Percentiles rank a stretch among this genome's conserved stretches.
Conservation (phyloP, 495 filamentous ascomycete species). For the Penicillium desertorum region DNA sequence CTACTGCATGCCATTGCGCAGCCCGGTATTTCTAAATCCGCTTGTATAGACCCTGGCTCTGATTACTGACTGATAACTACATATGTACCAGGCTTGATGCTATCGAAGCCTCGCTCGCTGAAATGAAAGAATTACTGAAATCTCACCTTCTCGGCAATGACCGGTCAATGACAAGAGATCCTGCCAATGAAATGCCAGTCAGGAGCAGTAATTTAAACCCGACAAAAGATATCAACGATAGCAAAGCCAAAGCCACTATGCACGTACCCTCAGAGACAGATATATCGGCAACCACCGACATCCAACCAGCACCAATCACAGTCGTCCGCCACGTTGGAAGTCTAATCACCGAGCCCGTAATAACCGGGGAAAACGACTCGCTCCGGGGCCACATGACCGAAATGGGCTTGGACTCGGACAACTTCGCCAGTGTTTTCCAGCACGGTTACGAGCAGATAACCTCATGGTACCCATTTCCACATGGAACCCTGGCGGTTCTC, state of each 20-base stretch:
- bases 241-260: background rate
- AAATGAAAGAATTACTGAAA: slow-evolving; percentile 9
- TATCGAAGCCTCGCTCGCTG: slow-evolving; percentile 2
- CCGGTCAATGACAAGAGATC: background rate
- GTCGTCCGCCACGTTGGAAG: slow-evolving; percentile 12
- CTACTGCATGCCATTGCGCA: slow-evolving; percentile 2
- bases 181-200: background rate
- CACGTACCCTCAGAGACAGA: background rate
- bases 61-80: background rate
- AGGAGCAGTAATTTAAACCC: background rate
- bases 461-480: slow-evolving; percentile 12
- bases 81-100: slow-evolving; percentile 7
- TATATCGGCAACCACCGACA: slow-evolving; percentile 1
- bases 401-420: slow-evolving; percentile 11
- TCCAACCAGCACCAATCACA: slow-evolving; percentile 12
- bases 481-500: slow-evolving; percentile 8
- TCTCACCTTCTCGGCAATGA: slow-evolving; percentile 1
- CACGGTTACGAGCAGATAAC: slow-evolving; percentile 12
- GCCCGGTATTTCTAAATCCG: background rate
- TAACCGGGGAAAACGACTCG: slow-evolving; percentile 7
- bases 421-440: slow-evolving; percentile 6
- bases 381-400: slow-evolving; percentile 8
- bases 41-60: background rate
- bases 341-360: slow-evolving; percentile 13
- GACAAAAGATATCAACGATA: background rate